Base-by-base conservation (phyloP, 2,329 filamentous ascomycete genomes). In the Emydomyces testavorans region DNA sequence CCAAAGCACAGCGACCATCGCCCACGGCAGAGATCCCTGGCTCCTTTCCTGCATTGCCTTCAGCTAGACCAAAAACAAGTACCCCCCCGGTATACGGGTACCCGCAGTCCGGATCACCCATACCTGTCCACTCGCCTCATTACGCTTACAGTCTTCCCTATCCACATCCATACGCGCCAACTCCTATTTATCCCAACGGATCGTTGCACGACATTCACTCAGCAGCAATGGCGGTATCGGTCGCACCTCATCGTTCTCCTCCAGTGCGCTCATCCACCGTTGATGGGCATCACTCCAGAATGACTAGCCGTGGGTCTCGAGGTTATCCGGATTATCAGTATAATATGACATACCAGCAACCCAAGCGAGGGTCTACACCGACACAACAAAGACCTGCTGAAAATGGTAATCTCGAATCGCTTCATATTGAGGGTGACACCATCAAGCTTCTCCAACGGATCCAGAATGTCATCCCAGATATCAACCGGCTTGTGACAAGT, bases 391-490 rank as follows among this genome's bases (percentile, higher is more conserved):
- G 54, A 37, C 48, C 53, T n/a, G 48, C 49, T 6, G 58, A 62
- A 24, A 64, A 62, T 46, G 65, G 63, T 6, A 39, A 47, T 16
- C 36, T 38, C 37, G 46, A 41, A 16, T 20, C 46, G 13, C 34
- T 37, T 21, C 31, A 42, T 26, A 15, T 37, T 6, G 46, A 48
- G 43, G 54, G 58, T 4, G 65, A 68, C 42, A 62, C 64, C 10
- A 54, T 66, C 38, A 61, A 67, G 44, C 62, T 71, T 48, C 59
- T 71, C 4, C 57, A 66, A 40, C 63, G 70, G 21, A 69, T 73
- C 35, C 65, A 71, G 52, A 66, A 61, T 40, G 68, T 68, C 8
- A 66, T 73, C 50, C 70, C 70, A 1, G 70, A 73, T 46, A 64
- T 73, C 50, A 67, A 64, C 49, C 63, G 65, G 39, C 59, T 70